Conservation (phyloP, 306 rosid genomes). For the Casuarina cunninghamiana region DNA sequence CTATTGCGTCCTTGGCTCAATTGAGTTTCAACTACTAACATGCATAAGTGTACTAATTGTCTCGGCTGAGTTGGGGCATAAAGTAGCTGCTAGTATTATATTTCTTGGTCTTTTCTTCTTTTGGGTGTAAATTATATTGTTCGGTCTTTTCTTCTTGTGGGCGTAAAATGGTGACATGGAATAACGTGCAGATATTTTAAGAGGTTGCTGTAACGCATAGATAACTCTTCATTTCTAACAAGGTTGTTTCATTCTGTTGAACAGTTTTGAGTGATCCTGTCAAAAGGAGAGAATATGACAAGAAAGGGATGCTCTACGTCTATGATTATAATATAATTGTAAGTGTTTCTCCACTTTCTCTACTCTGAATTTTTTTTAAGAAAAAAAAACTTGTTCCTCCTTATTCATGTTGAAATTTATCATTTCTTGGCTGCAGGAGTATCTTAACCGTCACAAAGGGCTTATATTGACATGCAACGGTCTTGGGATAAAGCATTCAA, state of each 20-base stretch:
- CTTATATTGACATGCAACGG: slow-evolving; percentile 98
- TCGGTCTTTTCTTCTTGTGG: background rate
- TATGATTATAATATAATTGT: slow-evolving; percentile 80
- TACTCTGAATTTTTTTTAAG: background rate
- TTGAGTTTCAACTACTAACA: background rate
- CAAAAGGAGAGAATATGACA: slow-evolving; percentile 82
- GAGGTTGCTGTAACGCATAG: slow-evolving; percentile 12
- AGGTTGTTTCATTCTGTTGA: slow-evolving; percentile 18
- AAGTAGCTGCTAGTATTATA: background rate
- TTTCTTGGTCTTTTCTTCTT: background rate
- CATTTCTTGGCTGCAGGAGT: slow-evolving; percentile 61
- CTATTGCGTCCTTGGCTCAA: background rate
- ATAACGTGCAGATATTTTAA: background rate
- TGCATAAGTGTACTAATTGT: background rate
- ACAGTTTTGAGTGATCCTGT: slow-evolving; percentile 96
- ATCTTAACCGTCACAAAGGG: slow-evolving; percentile 91
- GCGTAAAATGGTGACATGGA: background rate
- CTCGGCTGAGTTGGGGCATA: background rate
- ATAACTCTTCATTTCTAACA: slow-evolving; percentile 37
- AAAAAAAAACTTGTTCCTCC: background rate
- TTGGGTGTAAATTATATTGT: no score
- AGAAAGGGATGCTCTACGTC: slow-evolving; percentile 72
- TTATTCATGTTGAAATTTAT: slow-evolving; percentile 1
- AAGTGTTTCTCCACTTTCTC: slow-evolving; percentile 36
- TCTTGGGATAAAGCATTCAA: slow-evolving; percentile 84